A percentile compares a stretch with the other conserved stretches of the same genome.
phyloP scores from a whole-genome alignment of 106 monocot species.

The Triglochin maritima region DNA sequence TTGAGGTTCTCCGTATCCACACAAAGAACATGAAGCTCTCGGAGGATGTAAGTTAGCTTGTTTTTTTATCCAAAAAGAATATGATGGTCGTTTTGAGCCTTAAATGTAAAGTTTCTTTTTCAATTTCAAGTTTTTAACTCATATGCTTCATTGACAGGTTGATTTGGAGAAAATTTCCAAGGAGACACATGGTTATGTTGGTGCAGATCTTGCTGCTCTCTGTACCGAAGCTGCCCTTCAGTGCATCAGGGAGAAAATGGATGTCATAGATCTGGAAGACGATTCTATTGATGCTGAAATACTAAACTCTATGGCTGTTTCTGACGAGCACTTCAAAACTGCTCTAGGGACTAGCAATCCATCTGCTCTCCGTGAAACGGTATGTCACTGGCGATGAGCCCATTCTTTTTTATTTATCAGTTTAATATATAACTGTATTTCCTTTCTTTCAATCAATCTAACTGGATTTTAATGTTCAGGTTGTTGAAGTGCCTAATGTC shows the following conservation, averaged over 20 bases:
- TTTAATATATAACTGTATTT: not conserved
- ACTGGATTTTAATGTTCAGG: slow-evolving; percentile 5
- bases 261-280: slow-evolving; percentile 23
- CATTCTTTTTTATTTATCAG: not conserved
- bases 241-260: slow-evolving; percentile 28
- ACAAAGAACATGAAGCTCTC: slow-evolving; percentile 22
- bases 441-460: not conserved
- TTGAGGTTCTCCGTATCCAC: slow-evolving; percentile 20
- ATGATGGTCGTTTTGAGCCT: no score
- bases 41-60: slow-evolving; percentile 11
- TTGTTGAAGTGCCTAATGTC: slow-evolving; percentile 24
- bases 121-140: not conserved
- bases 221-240: slow-evolving; percentile 25
- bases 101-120: not conserved
- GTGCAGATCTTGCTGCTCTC: slow-evolving; percentile 24
- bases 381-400: not conserved
- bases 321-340: slow-evolving; percentile 17
- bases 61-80: not conserved
- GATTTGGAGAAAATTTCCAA: slow-evolving; percentile 16
- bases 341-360: slow-evolving; percentile 16
- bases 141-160: slow-evolving; percentile 4
- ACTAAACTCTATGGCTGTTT: slow-evolving; percentile 23
- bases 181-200: slow-evolving; percentile 23
- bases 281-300: slow-evolving; percentile 26
- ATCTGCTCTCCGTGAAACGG: slow-evolving; percentile 19